A percentile compares a stretch with the other conserved stretches of the same genome.
Conservation (phyloP, 2,329 filamentous ascomycete genomes). For the Exophiala bonariae region DNA sequence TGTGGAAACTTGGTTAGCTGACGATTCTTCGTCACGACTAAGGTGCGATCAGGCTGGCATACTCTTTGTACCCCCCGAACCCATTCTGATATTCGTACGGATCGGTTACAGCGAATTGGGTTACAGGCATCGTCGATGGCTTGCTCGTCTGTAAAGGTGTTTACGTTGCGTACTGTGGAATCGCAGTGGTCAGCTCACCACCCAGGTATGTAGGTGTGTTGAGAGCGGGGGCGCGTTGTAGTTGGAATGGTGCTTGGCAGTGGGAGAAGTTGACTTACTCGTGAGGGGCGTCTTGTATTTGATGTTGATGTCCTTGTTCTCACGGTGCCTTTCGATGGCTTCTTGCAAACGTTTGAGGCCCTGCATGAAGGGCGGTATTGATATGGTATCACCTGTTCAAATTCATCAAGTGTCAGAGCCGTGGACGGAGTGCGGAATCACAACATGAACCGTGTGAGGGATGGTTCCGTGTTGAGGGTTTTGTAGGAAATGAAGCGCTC, state of each 20-base stretch:
- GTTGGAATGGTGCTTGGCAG: constrained; percentile 3
- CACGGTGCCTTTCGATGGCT: constrained; percentile 27
- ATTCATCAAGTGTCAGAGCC: constrained; percentile 13
- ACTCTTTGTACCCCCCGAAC: constrained; percentile 78
- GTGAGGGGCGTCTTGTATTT: constrained; percentile 31
- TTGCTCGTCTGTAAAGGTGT: constrained; percentile 30
- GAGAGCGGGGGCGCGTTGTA: constrained; percentile 2
- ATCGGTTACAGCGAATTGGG: constrained; percentile 62
- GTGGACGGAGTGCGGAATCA: constrained; percentile 28
- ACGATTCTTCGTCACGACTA: not conserved
- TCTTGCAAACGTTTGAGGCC: constrained; percentile 27
- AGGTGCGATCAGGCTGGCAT: constrained; percentile 36
- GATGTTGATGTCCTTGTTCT: constrained; percentile 31
- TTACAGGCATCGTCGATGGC: constrained; percentile 59
- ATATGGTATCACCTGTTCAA: constrained; percentile 18
- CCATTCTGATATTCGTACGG: constrained; percentile 78
- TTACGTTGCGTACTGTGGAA: constrained; percentile 27
- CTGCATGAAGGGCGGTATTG: constrained; percentile 27
- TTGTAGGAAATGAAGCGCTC: constrained; percentile 15
- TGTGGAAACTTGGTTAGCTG: constrained; percentile 37
- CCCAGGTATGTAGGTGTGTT: too few relatives aligned
- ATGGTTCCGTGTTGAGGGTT: constrained; percentile 25
- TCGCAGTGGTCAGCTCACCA: too few relatives aligned
- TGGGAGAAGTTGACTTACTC: constrained; percentile 18
- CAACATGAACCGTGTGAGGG: constrained; percentile 16